Evolutionary conservation across 306 rosid species (phyloP).

Genomic region (Castanea mollissima): DNA sequence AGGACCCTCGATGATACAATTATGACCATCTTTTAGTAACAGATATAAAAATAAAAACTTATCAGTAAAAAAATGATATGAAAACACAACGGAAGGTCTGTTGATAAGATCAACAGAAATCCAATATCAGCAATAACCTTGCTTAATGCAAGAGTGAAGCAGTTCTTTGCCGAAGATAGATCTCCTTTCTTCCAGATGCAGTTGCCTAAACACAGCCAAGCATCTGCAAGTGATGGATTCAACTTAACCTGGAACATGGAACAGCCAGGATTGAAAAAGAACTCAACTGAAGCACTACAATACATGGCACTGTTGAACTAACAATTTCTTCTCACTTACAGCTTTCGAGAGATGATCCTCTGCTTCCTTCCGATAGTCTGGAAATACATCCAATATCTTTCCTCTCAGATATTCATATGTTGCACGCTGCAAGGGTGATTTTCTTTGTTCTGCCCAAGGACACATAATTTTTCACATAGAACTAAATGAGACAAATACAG

Average conservation of each 20-base stretch:
- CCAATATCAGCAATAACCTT: constrained; percentile 51
- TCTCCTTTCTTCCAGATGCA: constrained; percentile 99
- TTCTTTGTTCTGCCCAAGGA: constrained; percentile 58
- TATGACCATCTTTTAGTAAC: constrained; percentile 15
- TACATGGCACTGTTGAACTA: not conserved
- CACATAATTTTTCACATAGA: not conserved
- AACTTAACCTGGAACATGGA: constrained; percentile 76
- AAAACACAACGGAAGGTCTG: not conserved
- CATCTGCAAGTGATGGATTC: constrained; percentile 93
- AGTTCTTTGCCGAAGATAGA: constrained; percentile 75
- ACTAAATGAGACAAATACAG: not conserved
- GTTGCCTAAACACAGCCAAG: constrained; percentile 95
- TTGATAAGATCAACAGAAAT: constrained; percentile 3
- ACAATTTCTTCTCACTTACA: constrained; percentile 42
- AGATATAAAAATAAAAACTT: constrained; percentile 15
- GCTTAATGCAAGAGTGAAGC: constrained; percentile 73
- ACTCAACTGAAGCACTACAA: constrained; percentile 28
- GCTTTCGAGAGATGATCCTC: constrained; percentile 96
- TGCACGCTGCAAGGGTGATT: constrained; percentile 64
- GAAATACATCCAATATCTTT: constrained; percentile 71
- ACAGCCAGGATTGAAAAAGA: constrained; percentile 16
- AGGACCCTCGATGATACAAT: constrained; percentile 55
- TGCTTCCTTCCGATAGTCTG: constrained; percentile 87
- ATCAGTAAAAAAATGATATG: constrained; percentile 1
- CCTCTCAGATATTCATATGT: constrained; percentile 78